A percentile compares a stretch with the other conserved stretches of the same genome.
These are phyloP conservation scores for Lagenaria siceraria DNA, from an alignment of 306 rosid genomes.

Conservation along the genomic window DNA sequence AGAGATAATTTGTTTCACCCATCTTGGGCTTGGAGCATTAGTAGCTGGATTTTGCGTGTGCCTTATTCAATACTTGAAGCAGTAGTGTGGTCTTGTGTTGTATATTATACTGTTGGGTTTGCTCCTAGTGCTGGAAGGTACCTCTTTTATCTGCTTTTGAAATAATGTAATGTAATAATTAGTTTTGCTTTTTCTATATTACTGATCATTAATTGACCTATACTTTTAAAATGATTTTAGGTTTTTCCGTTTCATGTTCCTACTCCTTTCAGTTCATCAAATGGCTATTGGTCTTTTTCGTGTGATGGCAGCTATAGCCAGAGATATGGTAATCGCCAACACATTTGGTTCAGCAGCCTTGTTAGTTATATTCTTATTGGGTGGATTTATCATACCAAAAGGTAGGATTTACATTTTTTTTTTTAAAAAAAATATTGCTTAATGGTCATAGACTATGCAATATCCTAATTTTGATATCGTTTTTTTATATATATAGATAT, in stretches of 20 bases:
- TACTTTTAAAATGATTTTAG: slow-evolving; percentile 30
- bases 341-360: slow-evolving; percentile 84
- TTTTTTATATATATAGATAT: slow-evolving; percentile 31
- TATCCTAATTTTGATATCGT: slow-evolving; percentile 7
- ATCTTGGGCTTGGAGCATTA: slow-evolving; percentile 73
- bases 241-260: slow-evolving; percentile 70
- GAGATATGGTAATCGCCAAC: slow-evolving; percentile 81
- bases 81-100: slow-evolving; percentile 65
- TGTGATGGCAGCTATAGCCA: slow-evolving; percentile 58
- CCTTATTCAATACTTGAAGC: slow-evolving; percentile 76
- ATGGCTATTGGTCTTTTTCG: slow-evolving; percentile 92
- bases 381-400: slow-evolving; percentile 83
- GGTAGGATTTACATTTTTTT: slow-evolving; percentile 25
- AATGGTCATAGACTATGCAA: no score
- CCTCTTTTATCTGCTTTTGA: background rate
- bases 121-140: slow-evolving; percentile 76
- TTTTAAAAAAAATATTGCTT: background rate
- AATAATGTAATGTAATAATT: background rate
- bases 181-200: background rate
- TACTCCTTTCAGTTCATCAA: slow-evolving; percentile 68
- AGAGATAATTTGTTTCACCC: slow-evolving; percentile 78
- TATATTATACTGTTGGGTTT: slow-evolving; percentile 74
- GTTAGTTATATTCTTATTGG: slow-evolving; percentile 46
- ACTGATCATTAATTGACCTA: background rate
- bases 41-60: slow-evolving; percentile 67